phyloP scores from a whole-genome alignment of 78 protist species.

The Pigoraptor vietnamica region DNA sequence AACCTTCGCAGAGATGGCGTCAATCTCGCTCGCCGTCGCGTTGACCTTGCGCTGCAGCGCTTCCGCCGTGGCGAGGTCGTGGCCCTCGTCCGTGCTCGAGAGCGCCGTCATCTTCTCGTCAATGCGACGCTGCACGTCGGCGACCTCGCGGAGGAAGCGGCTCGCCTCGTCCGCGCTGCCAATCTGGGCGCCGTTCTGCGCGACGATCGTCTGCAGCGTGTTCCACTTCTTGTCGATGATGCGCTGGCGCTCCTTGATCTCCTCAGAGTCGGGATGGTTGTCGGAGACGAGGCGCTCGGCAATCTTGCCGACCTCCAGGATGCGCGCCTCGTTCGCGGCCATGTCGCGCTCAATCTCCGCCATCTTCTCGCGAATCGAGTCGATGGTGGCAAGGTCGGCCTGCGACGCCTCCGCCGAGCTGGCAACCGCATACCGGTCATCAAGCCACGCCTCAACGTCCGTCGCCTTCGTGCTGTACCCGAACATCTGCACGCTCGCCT shows the following conservation, averaged over 20 bases:
- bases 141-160: neutral
- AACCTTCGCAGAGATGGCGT: neutral
- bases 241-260: neutral
- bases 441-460: conserved; percentile 3
- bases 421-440: neutral
- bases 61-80: neutral
- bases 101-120: neutral
- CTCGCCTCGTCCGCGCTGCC: neutral
- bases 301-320: neutral
- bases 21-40: neutral
- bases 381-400: neutral
- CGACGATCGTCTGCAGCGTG: neutral
- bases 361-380: neutral
- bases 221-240: neutral
- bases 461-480: neutral
- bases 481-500: neutral
- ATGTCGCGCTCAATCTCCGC: neutral
- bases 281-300: neutral
- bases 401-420: neutral
- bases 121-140: neutral
- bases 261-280: neutral
- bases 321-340: neutral
- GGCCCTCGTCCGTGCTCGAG: neutral
- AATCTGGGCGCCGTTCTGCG: neutral
- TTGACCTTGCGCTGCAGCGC: conserved; percentile 6